phyloP scores from a whole-genome alignment of 2,329 filamentous ascomycete species.

The Zalaria sp. region DNA sequence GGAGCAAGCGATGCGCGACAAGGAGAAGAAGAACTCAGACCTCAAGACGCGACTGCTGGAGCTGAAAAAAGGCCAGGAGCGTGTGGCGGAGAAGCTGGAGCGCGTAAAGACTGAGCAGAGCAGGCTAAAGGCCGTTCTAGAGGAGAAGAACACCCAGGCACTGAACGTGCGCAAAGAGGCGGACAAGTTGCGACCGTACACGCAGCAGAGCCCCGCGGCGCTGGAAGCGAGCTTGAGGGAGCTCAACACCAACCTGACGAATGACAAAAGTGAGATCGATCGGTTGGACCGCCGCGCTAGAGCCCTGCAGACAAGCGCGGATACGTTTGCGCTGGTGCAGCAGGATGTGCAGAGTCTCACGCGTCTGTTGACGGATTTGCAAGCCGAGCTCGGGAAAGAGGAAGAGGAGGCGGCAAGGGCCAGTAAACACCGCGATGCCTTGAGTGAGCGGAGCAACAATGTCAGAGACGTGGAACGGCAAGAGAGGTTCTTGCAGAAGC shows the following conservation, averaged over 20 bases:
- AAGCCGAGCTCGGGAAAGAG: constrained; percentile 72
- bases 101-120: constrained; percentile 69
- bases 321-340: constrained; percentile 74
- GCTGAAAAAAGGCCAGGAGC: constrained; percentile 67
- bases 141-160: constrained; percentile 57
- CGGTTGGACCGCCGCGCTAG: constrained; percentile 73
- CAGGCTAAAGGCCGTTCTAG: constrained; percentile 56
- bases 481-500: constrained; percentile 68
- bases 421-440: constrained; percentile 67
- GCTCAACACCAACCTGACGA: constrained; percentile 60
- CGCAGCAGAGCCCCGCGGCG: constrained; percentile 71
- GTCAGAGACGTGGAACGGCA: constrained; percentile 84
- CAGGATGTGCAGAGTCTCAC: constrained; percentile 79
- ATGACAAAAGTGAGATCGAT: constrained; percentile 77
- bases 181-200: constrained; percentile 80
- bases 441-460: constrained; percentile 77
- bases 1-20: constrained; percentile 70
- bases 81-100: constrained; percentile 69
- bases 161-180: constrained; percentile 70
- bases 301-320: constrained; percentile 78
- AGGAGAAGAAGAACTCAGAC: constrained; percentile 73
- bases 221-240: constrained; percentile 73
- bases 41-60: constrained; percentile 72
- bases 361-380: constrained; percentile 78
- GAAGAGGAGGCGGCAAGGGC: constrained; percentile 79